Conservation (phyloP, 768 basidiomycete species). For the Russula sp. region DNA sequence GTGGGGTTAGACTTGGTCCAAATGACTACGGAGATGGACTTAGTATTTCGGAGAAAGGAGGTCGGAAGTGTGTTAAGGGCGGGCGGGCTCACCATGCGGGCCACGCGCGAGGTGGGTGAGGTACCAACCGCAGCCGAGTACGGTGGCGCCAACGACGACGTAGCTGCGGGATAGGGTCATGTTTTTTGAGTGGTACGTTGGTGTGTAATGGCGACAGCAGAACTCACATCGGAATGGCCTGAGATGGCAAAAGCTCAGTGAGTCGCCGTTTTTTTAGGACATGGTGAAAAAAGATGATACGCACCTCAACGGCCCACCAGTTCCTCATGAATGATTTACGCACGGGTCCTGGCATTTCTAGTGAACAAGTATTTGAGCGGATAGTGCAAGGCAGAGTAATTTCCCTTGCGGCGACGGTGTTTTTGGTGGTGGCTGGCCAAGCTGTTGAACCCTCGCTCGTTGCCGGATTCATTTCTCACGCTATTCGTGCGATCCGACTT, state of each 20-base stretch:
- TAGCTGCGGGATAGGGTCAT: conserved; percentile 29
- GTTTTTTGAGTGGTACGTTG: background rate
- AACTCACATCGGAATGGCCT: conserved; percentile 23
- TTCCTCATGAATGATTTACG: conserved; percentile 18
- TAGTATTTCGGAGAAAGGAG: conserved; percentile 1
- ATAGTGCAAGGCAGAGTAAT: background rate
- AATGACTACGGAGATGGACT: conserved; percentile 33
- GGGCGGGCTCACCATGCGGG: conserved; percentile 30
- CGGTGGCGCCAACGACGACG: conserved; percentile 40
- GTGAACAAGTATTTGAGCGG: background rate
- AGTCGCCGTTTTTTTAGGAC: background rate
- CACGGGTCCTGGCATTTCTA: conserved; percentile 6
- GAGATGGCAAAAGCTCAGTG: background rate
- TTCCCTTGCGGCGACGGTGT: background rate
- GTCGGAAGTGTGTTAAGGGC: background rate
- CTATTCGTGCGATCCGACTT: background rate
- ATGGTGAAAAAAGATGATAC: background rate
- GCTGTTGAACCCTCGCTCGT: conserved; percentile 1
- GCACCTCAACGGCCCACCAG: conserved; percentile 23
- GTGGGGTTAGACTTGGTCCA: conserved; percentile 72
- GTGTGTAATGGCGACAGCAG: background rate
- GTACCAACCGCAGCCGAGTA: conserved; percentile 39
- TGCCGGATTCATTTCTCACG: conserved; percentile 7
- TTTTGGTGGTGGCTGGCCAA: background rate
- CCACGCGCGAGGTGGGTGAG: conserved; percentile 38